Conservation (phyloP, 768 basidiomycete species). For the Calvatia gigantea region DNA sequence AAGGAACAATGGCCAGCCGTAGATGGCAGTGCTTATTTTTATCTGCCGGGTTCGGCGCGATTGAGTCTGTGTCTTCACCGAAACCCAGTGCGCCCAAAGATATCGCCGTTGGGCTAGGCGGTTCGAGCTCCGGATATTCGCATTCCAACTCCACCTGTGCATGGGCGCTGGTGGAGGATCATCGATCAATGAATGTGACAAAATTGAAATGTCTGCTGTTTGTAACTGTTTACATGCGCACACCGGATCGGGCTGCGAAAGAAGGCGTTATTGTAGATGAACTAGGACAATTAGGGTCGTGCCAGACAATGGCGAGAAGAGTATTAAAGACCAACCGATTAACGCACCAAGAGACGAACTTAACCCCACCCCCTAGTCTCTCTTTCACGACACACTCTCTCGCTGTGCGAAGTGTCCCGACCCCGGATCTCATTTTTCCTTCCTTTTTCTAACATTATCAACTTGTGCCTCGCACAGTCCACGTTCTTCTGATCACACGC, state of each 20-base stretch:
- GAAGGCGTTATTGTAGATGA: neutral
- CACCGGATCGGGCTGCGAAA: slow-evolving; percentile 3
- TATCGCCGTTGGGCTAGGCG: too few species aligned
- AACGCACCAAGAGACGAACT: neutral
- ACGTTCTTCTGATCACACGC: slow-evolving; percentile 4
- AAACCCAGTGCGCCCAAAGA: too few species aligned
- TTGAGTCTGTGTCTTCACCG: neutral
- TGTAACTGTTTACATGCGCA: neutral
- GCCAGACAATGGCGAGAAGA: slow-evolving; percentile 6
- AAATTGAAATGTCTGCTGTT: neutral
- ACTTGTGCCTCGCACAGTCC: neutral
- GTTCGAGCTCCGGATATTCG: too few species aligned
- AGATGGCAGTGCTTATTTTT: neutral
- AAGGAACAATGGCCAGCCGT: neutral
- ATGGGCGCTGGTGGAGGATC: too few species aligned
- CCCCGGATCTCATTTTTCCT: neutral
- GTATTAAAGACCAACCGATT: neutral
- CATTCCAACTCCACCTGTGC: too few species aligned
- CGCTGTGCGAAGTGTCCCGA: slow-evolving; percentile 3
- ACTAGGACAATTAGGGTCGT: neutral
- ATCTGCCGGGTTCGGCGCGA: neutral
- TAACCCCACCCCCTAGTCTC: neutral
- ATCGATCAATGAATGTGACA: neutral
- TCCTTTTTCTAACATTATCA: neutral
- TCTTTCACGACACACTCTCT: neutral